These are phyloP conservation scores for Rhodotorula sp. DNA, from an alignment of 1,284 basidiomycete genomes.

Conservation along the genomic window DNA sequence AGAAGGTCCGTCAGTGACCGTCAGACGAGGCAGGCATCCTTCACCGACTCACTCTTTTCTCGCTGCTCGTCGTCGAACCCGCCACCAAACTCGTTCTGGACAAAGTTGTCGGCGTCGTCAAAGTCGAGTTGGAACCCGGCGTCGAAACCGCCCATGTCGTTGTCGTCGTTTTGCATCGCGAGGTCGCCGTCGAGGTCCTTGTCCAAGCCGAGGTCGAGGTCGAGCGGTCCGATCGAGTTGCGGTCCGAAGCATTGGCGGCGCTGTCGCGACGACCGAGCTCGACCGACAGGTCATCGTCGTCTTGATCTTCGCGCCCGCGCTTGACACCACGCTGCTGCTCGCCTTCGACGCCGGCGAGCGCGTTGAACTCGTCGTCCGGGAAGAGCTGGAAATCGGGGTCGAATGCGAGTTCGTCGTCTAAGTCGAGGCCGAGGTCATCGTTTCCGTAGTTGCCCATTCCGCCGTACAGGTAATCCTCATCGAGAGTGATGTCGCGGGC, in stretches of 20 bases:
- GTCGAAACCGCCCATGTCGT: slow-evolving; percentile 26
- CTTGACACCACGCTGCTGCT: slow-evolving; percentile 16
- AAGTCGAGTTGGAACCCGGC: slow-evolving; percentile 19
- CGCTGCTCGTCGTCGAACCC: slow-evolving; percentile 20
- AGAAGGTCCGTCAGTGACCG: background rate
- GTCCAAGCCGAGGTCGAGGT: slow-evolving; percentile 22
- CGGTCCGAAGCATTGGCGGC: slow-evolving; percentile 27
- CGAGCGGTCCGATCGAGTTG: slow-evolving; percentile 21
- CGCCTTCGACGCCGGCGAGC: slow-evolving; percentile 5
- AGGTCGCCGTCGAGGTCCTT: slow-evolving; percentile 7
- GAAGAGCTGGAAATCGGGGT: slow-evolving; percentile 30
- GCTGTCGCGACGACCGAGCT: slow-evolving; percentile 26
- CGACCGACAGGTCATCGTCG: slow-evolving; percentile 29
- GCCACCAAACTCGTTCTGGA: slow-evolving; percentile 26
- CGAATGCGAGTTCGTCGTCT: slow-evolving; percentile 17
- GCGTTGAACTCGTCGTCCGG: slow-evolving; percentile 24
- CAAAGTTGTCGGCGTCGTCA: slow-evolving; percentile 1
- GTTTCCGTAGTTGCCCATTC: slow-evolving; percentile 9
- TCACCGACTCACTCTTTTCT: slow-evolving; percentile 15
- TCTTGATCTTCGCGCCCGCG: slow-evolving; percentile 18
- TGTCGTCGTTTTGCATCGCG: slow-evolving; percentile 5
- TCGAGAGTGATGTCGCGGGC: slow-evolving; percentile 43
- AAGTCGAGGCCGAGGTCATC: slow-evolving; percentile 22
- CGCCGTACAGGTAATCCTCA: slow-evolving; percentile 19
- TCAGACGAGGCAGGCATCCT: no score